These are phyloP conservation scores for Rhododendron vialii DNA, from an alignment of 148 eudicot species.

Conservation along the genomic window DNA sequence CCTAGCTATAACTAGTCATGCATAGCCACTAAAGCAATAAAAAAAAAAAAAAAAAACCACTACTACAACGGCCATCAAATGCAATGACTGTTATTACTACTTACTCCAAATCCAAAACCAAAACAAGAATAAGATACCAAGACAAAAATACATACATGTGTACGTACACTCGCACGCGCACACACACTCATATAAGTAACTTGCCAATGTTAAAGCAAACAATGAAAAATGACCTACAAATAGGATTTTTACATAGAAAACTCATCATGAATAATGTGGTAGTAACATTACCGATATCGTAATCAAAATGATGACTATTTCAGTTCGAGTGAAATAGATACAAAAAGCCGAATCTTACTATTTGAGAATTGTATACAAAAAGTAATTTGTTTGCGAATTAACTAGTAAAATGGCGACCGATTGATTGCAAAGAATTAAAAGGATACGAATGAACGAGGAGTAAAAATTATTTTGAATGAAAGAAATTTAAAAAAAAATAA, in stretches of 20 bases:
- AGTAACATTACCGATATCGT: neutral
- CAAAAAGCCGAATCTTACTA: neutral
- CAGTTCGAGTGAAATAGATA: neutral
- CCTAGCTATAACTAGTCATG: too few relatives aligned
- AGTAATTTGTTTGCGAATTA: too few relatives aligned
- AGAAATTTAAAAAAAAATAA: too few relatives aligned
- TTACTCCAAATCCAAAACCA: neutral
- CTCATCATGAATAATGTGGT: neutral
- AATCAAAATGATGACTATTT: neutral
- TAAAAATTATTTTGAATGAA: too few relatives aligned
- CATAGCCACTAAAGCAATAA: neutral
- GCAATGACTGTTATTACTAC: neutral
- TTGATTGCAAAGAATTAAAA: too few relatives aligned
- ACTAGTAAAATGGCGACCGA: too few relatives aligned
- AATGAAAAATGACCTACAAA: neutral
- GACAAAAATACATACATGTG: neutral
- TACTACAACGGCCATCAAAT: neutral
- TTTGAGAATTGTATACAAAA: neutral
- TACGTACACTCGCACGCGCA: too few relatives aligned
- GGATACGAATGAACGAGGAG: too few relatives aligned
- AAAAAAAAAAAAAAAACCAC: neutral
- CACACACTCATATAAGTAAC: neutral
- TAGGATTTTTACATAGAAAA: neutral
- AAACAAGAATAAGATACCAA: too few relatives aligned
- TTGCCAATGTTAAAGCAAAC: neutral